phyloP scores from a whole-genome alignment of 2,329 filamentous ascomycete species.

The Fusarium sp. region DNA sequence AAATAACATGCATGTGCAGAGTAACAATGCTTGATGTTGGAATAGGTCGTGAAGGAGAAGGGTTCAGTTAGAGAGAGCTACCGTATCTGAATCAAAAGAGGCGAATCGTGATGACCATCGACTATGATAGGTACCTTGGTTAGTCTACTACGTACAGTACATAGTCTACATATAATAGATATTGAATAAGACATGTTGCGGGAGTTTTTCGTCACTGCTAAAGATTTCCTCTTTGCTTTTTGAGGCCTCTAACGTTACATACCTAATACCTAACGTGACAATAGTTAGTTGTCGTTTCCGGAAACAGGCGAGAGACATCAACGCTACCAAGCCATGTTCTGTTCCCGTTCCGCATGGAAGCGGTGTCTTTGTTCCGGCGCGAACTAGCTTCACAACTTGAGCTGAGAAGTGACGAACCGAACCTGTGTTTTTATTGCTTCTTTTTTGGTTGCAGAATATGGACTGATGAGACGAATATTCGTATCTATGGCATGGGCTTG shows the following conservation, averaged over 20 bases:
- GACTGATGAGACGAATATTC: background rate
- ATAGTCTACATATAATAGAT: too few species aligned
- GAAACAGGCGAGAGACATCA: background rate
- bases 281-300: background rate
- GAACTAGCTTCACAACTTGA: background rate
- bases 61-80: too few species aligned
- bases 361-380: background rate
- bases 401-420: constrained; percentile 10
- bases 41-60: background rate
- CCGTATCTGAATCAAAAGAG: too few species aligned
- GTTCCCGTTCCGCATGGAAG: background rate
- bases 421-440: background rate
- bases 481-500: background rate
- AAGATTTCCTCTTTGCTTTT: constrained; percentile 14
- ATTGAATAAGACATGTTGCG: background rate
- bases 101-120: too few species aligned
- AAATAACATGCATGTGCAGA: background rate
- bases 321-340: background rate
- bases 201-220: background rate
- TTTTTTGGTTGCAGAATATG: background rate
- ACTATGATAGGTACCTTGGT: too few species aligned
- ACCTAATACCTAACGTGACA: too few species aligned
- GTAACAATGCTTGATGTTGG: background rate
- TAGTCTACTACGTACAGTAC: background rate
- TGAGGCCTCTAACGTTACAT: background rate